Evolutionary conservation across 2,329 filamentous ascomycete species (phyloP), one percentile per base, ranked within the genome.

Genomic region (Aspergillus sclerotialis): DNA sequence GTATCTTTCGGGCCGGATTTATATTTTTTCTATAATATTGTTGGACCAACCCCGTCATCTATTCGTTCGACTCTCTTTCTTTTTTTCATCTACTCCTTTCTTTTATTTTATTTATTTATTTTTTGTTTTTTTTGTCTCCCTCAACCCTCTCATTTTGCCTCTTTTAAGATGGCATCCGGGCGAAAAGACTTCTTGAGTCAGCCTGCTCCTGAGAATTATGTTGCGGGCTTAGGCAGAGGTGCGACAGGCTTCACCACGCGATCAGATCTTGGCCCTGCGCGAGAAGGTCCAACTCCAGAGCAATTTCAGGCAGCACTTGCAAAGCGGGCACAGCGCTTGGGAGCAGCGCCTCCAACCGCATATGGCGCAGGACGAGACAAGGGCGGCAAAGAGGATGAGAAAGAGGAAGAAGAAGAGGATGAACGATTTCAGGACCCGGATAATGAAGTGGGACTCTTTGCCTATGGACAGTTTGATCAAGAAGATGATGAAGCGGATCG

Each of bases 301-400:
- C 90, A 96, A 66, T 95, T 98, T 67, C 95, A 96, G 63, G 92
- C 94, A 62, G 89, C 87, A 42, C 82, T 98, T 49, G 89, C 89
- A 31, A 95, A 95, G 65, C 82, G 93, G 51, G 90, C 92, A 6
- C 84, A 86, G 37, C 79, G 85, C 55, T 76, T 96, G 1, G 82
- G 81, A 29, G 75, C 77, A 42, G 76, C 80, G n/a, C 72, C 79
- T 15, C 79, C 81, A 0, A 82, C 80, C 36, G 80, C 81, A 14
- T 86, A 85, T 39, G 90, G 89, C 5, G 78, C 77, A 6, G 78
- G 76, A 33, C 76, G 80, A 36, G 83, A 84, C 52, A 82, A 84
- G 43, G 76, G 65, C 7, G 55, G 52, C 26, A 72, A 75, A 40
- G 75, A 78, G 12, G 69, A 72, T 31, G 80, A 84, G 32, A 78